Evolutionary conservation across 306 rosid genomes (phyloP).

Genomic region (Morella rubra): DNA sequence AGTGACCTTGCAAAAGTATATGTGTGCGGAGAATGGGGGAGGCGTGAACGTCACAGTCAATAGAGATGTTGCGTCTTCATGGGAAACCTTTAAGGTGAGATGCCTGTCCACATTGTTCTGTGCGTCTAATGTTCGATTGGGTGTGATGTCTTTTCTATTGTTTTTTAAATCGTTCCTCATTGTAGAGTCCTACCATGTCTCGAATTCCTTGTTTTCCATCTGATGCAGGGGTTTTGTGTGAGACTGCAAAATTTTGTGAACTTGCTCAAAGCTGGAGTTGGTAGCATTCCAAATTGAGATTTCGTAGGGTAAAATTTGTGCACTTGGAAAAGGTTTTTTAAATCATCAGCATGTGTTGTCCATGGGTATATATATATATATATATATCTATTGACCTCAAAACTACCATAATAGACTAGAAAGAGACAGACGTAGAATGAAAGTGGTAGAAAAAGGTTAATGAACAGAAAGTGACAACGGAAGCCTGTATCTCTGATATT

Average conservation of each 20-base stretch:
- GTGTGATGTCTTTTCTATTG: neutral
- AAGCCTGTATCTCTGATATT: neutral
- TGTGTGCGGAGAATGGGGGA: constrained; percentile 65
- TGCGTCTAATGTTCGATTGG: too few species aligned
- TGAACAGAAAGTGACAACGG: neutral
- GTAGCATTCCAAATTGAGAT: constrained; percentile 3
- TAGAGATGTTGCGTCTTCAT: too few species aligned
- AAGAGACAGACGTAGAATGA: neutral
- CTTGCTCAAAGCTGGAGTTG: neutral
- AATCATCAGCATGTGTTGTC: neutral
- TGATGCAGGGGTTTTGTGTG: neutral
- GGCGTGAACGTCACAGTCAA: too few species aligned
- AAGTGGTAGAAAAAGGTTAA: neutral
- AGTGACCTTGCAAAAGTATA: constrained; percentile 66
- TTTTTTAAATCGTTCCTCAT: too few species aligned
- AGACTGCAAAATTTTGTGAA: neutral
- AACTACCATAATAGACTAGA: neutral
- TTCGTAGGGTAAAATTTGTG: neutral
- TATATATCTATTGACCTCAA: neutral
- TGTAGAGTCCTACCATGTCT: neutral
- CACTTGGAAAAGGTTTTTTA: neutral
- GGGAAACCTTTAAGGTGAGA: too few species aligned
- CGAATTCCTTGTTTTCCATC: constrained; percentile 7
- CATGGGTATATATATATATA: neutral
- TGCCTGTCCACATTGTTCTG: too few species aligned